Percentiles rank a stretch among this genome's conserved stretches.
phyloP scores from a whole-genome alignment of 2,329 filamentous ascomycete species.

The Arthrobotrys musiformis region DNA sequence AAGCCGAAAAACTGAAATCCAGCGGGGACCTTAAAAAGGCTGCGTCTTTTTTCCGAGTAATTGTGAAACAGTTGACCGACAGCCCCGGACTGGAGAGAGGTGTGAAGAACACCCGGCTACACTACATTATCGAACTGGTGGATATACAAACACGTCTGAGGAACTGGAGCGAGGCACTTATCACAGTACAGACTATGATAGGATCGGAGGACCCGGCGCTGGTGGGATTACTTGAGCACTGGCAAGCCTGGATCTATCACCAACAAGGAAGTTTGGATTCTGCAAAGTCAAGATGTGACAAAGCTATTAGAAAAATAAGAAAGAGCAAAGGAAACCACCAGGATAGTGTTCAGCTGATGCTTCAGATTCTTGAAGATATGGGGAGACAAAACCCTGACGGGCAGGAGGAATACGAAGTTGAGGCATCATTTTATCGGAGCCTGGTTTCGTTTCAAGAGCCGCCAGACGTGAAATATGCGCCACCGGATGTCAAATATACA shows the following conservation, averaged over 20 bases:
- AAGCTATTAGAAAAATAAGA: slow-evolving; percentile 1
- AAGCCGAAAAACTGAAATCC: not conserved
- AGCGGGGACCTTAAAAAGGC: not conserved
- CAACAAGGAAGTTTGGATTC: slow-evolving; percentile 5
- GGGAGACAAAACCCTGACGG: not conserved
- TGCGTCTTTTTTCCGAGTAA: not conserved
- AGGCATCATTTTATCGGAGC: slow-evolving; percentile 1
- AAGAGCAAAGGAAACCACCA: not conserved
- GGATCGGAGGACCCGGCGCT: not conserved
- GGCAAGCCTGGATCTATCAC: slow-evolving; percentile 17
- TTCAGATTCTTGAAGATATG: slow-evolving; percentile 11
- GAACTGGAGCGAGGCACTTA: not conserved
- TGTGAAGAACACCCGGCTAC: not conserved
- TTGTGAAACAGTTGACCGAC: not conserved
- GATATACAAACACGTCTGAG: not conserved
- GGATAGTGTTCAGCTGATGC: not conserved
- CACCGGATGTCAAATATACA: too few species aligned
- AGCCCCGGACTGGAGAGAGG: not conserved
- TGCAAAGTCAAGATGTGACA: not conserved
- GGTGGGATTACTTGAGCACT: not conserved
- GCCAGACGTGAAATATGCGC: not conserved
- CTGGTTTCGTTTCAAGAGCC: not conserved
- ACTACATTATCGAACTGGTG: slow-evolving; percentile 6
- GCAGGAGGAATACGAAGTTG: not conserved
- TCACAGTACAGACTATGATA: not conserved